These are phyloP conservation scores for Takashimella koratensis DNA, from an alignment of 1,284 basidiomycete genomes.

Conservation along the genomic window DNA sequence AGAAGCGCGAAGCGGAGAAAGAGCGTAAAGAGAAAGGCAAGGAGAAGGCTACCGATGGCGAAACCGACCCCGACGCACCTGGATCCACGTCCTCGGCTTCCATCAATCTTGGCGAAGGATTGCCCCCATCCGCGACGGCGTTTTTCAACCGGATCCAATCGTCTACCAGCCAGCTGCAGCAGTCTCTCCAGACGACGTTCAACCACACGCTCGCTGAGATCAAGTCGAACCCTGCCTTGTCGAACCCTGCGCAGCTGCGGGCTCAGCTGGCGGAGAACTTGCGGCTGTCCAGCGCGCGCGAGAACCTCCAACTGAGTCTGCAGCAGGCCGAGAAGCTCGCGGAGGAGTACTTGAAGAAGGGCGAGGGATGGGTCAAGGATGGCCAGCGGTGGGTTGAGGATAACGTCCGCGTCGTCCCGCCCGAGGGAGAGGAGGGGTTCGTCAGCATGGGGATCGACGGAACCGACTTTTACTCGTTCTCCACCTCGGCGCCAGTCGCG, in stretches of 20 bases:
- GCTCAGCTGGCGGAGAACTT: constrained; percentile 65
- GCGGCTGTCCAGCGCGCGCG: constrained; percentile 47
- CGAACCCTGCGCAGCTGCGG: constrained; percentile 53
- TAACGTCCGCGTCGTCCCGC: constrained; percentile 86
- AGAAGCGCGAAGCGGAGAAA: constrained; percentile 16
- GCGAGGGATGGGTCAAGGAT: constrained; percentile 62
- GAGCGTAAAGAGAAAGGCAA: constrained; percentile 39
- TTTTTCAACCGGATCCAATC: constrained; percentile 32
- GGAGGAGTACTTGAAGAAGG: constrained; percentile 60
- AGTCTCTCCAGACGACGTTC: constrained; percentile 55
- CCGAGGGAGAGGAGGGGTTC: constrained; percentile 54
- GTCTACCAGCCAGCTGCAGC: constrained; percentile 37
- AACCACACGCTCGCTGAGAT: constrained; percentile 61
- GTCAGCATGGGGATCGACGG: constrained; percentile 61
- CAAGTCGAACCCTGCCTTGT: constrained; percentile 47
- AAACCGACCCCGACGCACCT: background rate
- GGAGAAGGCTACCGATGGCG: constrained; percentile 14
- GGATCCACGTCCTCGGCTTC: constrained; percentile 15
- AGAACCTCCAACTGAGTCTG: constrained; percentile 49
- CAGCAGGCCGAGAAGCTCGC: constrained; percentile 79
- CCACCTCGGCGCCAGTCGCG: constrained; percentile 19
- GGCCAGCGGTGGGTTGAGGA: constrained; percentile 59
- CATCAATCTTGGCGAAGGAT: constrained; percentile 5
- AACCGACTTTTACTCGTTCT: constrained; percentile 69
- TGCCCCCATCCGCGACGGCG: constrained; percentile 15